Evolutionary conservation across 2,329 filamentous ascomycete genomes (phyloP).

Genomic region (Talaromyces sp.): DNA sequence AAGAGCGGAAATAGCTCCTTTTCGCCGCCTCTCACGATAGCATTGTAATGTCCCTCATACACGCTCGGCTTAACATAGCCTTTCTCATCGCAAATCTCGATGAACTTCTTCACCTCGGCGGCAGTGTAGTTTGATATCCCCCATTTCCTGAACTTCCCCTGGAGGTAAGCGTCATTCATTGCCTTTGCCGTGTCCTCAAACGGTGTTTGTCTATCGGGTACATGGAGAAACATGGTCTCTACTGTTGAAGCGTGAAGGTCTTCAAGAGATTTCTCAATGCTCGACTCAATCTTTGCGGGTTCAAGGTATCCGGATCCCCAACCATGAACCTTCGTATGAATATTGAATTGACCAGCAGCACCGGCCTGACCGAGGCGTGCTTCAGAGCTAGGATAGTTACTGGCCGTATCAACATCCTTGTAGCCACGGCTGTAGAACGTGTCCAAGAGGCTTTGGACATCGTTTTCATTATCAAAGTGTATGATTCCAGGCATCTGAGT

Average conservation of each 20-base stretch:
- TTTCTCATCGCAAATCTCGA: not conserved
- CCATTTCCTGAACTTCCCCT: conserved; percentile 7
- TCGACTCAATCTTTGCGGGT: not conserved
- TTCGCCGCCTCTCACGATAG: not conserved
- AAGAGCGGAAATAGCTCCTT: conserved; percentile 2
- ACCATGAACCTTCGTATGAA: conserved; percentile 1
- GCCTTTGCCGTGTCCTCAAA: conserved; percentile 1
- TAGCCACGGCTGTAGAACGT: conserved; percentile 1
- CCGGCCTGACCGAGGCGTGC: not conserved
- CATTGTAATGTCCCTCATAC: conserved; percentile 12
- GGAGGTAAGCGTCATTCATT: not conserved
- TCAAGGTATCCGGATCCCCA: not conserved
- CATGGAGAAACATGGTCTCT: conserved; percentile 10
- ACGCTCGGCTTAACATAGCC: conserved; percentile 6
- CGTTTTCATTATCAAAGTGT: conserved; percentile 1
- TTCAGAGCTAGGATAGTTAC: conserved; percentile 5
- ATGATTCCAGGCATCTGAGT: not conserved
- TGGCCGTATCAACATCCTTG: not conserved
- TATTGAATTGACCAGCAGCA: not conserved
- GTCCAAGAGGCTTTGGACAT: not conserved
- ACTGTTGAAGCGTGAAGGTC: not conserved
- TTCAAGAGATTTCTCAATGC: not conserved
- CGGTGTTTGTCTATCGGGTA: not conserved
- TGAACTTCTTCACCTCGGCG: not conserved
- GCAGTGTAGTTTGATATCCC: conserved; percentile 2